A percentile compares a stretch with the other conserved stretches of the same genome.
phyloP scores from a whole-genome alignment of 1,139 yeast genomes.

The Scheffersomyces segobiensis region DNA sequence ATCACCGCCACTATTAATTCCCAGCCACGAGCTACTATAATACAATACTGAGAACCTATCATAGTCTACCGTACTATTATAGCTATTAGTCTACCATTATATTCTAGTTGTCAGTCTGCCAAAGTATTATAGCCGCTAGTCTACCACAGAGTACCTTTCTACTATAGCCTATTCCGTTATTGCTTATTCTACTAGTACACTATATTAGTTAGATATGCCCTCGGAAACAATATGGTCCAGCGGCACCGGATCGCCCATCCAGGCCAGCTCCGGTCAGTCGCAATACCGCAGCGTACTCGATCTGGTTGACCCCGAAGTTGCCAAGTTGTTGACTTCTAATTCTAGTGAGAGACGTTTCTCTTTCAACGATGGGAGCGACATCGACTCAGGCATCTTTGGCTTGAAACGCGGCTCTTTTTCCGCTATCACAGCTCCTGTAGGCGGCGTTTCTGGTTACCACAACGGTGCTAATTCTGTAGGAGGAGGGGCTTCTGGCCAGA shows the following conservation, averaged over 20 bases:
- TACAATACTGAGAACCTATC: too few relatives aligned
- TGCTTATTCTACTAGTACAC: too few relatives aligned
- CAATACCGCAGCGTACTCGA: slow-evolving; percentile 38
- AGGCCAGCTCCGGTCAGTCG: slow-evolving; percentile 18
- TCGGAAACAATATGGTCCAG: slow-evolving; percentile 44
- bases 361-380: slow-evolving; percentile 48
- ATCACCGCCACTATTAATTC: too few relatives aligned
- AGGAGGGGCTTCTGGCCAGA: slow-evolving; percentile 10
- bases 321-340: slow-evolving; percentile 33
- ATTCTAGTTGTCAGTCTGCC: too few relatives aligned
- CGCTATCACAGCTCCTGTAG: slow-evolving; percentile 45
- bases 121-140: too few relatives aligned
- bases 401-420: slow-evolving; percentile 50
- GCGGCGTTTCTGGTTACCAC: slow-evolving; percentile 20
- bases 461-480: slow-evolving; percentile 2
- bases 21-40: too few relatives aligned
- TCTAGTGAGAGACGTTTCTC: slow-evolving; percentile 29
- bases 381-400: slow-evolving; percentile 44
- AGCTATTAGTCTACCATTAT: too few relatives aligned
- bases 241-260: slow-evolving; percentile 27
- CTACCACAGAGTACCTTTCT: too few relatives aligned
- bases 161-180: too few relatives aligned
- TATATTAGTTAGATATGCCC: too few relatives aligned
- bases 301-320: slow-evolving; percentile 50
- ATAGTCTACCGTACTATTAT: too few relatives aligned